Conservation (phyloP, 441 rosid species). For the Daphne laureola region DNA sequence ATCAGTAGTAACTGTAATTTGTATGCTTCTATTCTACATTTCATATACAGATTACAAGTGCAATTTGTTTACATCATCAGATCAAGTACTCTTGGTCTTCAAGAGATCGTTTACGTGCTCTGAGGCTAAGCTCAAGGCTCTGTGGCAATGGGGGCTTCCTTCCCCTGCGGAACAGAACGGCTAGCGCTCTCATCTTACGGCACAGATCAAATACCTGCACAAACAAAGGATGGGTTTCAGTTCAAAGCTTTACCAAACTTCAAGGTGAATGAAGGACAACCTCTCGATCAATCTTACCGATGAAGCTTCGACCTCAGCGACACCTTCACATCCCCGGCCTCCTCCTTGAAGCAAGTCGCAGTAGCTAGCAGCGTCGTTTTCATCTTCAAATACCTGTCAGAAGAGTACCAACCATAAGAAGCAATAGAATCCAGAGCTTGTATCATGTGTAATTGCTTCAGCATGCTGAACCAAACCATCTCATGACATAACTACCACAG, state of each 20-base stretch:
- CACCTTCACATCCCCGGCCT: conserved; percentile 93
- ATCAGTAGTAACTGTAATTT: no score
- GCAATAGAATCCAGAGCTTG: no score
- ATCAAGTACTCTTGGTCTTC: conserved; percentile 57
- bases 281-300: conserved; percentile 45
- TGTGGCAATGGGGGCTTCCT: conserved; percentile 88
- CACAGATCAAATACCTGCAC: conserved; percentile 88
- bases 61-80: conserved; percentile 15
- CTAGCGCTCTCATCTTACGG: conserved; percentile 73
- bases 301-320: conserved; percentile 93
- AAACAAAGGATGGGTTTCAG: conserved; percentile 5
- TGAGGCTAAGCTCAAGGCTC: conserved; percentile 78
- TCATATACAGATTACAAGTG: no score
- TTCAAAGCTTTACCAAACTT: background rate
- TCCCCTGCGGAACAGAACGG: conserved; percentile 84
- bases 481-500: background rate
- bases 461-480: background rate
- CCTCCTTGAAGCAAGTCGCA: conserved; percentile 92
- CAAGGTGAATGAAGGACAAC: background rate
- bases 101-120: conserved; percentile 83
- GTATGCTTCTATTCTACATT: no score
- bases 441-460: background rate
- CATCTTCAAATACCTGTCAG: conserved; percentile 83
- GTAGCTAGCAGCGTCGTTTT: conserved; percentile 78
- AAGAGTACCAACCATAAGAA: background rate